Evolutionary conservation across 768 basidiomycete genomes (phyloP).

Genomic region (Amyloporia xantha): DNA sequence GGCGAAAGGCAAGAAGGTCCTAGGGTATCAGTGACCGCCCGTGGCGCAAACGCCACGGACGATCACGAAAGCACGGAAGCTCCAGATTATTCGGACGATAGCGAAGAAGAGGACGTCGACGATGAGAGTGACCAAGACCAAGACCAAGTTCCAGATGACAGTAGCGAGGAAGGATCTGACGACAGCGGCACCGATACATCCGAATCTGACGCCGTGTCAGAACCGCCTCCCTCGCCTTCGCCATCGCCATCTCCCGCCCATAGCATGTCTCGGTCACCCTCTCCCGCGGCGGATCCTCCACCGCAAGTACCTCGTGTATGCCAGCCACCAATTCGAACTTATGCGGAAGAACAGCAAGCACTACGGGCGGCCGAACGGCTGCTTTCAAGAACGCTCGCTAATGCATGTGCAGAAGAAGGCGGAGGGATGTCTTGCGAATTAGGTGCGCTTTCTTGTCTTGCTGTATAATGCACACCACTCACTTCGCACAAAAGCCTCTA

Average conservation of each 20-base stretch:
- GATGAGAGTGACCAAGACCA: constrained; percentile 11
- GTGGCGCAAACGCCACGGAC: neutral
- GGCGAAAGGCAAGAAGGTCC: constrained; percentile 13
- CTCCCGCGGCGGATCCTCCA: neutral
- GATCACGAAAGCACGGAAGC: constrained; percentile 7
- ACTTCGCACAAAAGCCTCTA: constrained; percentile 29
- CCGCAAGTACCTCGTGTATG: neutral
- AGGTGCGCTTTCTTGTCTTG: constrained; percentile 20
- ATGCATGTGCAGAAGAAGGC: constrained; percentile 37
- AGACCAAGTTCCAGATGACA: constrained; percentile 7
- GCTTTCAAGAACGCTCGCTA: constrained; percentile 38
- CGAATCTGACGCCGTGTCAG: constrained; percentile 15
- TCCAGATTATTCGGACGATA: no score
- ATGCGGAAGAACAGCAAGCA: constrained; percentile 25
- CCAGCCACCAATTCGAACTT: constrained; percentile 8
- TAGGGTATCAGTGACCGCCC: neutral
- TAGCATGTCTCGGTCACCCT: neutral
- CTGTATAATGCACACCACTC: neutral
- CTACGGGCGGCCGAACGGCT: constrained; percentile 25
- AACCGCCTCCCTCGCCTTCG: constrained; percentile 23
- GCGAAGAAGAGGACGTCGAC: constrained; percentile 9
- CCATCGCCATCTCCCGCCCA: constrained; percentile 19
- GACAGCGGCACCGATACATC: constrained; percentile 10
- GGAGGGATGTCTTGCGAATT: constrained; percentile 37
- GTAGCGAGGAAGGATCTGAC: constrained; percentile 5